Conservation (phyloP, 2,329 filamentous ascomycete species). For the Aspergillus oerlinghausenensis region DNA sequence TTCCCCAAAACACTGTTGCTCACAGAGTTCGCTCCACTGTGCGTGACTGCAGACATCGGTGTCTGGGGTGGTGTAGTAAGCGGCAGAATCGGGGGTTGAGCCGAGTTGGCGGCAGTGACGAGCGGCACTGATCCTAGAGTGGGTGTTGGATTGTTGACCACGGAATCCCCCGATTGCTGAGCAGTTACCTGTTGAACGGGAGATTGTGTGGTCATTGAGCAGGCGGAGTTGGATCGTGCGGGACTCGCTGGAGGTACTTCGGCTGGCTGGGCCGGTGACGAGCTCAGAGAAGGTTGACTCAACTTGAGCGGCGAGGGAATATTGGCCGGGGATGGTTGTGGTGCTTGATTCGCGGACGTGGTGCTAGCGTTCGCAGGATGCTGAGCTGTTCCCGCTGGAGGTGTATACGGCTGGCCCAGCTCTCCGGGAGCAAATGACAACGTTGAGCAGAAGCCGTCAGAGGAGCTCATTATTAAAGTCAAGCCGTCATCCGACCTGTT, state of each 20-base stretch:
- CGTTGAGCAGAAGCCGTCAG: conserved; percentile 94
- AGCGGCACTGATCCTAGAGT: conserved; percentile 72
- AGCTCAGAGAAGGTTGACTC: conserved; percentile 54
- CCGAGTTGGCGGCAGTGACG: conserved; percentile 68
- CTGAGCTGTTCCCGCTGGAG: conserved; percentile 23
- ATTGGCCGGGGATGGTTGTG: conserved; percentile 66
- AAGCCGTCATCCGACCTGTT: conserved; percentile 69
- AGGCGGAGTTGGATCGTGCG: conserved; percentile 78
- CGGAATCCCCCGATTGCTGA: conserved; percentile 37
- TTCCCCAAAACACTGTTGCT: conserved; percentile 53
- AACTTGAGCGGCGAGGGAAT: conserved; percentile 48
- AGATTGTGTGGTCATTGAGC: conserved; percentile 65
- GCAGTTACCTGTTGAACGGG: conserved; percentile 38
- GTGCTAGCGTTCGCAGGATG: conserved; percentile 36
- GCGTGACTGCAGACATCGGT: conserved; percentile 52
- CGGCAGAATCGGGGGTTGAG: conserved; percentile 52
- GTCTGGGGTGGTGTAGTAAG: conserved; percentile 90
- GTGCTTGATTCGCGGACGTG: conserved; percentile 61
- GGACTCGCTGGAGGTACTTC: conserved; percentile 66
- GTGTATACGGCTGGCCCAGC: conserved; percentile 74
- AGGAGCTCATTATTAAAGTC: conserved; percentile 90
- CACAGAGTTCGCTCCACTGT: conserved; percentile 53
- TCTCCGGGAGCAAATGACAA: conserved; percentile 80
- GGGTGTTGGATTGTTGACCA: conserved; percentile 73
- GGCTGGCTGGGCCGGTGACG: conserved; percentile 51